A percentile compares a stretch with the other conserved stretches of the same genome.
phyloP scores from a whole-genome alignment of 176 grass and related monocot species.

The Bolboschoenus planiculmis region DNA sequence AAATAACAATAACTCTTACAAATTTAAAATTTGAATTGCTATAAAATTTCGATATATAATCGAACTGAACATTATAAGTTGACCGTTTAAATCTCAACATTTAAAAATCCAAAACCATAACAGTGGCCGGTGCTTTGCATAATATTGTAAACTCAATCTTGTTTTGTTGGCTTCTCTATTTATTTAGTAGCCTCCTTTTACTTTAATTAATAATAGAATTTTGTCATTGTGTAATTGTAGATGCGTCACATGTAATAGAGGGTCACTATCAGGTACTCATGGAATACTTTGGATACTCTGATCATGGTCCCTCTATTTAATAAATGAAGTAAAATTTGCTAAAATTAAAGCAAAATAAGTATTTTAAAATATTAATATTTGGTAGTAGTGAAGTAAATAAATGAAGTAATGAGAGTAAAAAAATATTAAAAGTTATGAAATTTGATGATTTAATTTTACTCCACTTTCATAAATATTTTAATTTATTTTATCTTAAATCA shows the following conservation, averaged over 20 bases:
- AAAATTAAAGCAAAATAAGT: no score
- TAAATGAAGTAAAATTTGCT: no score
- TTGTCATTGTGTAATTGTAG: neutral
- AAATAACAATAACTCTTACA: no score
- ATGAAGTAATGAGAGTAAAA: no score
- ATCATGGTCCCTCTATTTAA: neutral
- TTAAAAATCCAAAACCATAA: neutral
- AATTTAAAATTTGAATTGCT: neutral
- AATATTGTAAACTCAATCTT: neutral
- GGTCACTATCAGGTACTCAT: neutral
- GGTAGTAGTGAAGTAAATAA: no score
- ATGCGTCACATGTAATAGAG: neutral
- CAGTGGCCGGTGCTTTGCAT: neutral
- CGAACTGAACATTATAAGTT: neutral
- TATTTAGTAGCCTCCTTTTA: neutral
- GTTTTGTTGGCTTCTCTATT: neutral
- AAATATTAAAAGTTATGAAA: no score
- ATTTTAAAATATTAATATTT: no score
- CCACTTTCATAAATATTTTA: no score
- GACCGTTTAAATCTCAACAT: neutral
- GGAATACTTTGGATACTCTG: neutral
- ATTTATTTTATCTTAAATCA: no score
- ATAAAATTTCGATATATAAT: neutral
- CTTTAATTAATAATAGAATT: neutral
- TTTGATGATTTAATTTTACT: no score